These are phyloP conservation scores for Hypoxylon fragiforme DNA, from an alignment of 495 filamentous ascomycete genomes.

Conservation along the genomic window DNA sequence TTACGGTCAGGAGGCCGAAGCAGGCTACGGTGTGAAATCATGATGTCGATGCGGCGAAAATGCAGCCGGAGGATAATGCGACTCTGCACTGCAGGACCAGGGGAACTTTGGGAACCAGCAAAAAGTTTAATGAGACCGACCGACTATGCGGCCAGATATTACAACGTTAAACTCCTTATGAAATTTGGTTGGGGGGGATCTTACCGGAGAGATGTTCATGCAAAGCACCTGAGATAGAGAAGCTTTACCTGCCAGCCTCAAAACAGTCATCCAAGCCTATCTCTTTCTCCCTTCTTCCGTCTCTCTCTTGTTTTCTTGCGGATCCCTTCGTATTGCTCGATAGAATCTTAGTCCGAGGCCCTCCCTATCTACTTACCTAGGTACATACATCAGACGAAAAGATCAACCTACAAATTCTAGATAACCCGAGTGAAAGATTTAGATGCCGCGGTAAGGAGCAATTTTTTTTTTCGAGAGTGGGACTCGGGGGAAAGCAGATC, in stretches of 20 bases:
- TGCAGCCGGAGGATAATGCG: constrained; percentile 27
- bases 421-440: constrained; percentile 14
- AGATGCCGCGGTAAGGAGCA: constrained; percentile 4
- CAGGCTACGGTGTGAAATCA: constrained; percentile 30
- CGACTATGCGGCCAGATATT: constrained; percentile 34
- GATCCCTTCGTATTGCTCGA: background rate
- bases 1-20: constrained; percentile 14
- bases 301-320: too few species aligned
- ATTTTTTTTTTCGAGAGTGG: constrained; percentile 5
- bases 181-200: constrained; percentile 14
- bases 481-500: constrained; percentile 14
- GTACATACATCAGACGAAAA: constrained; percentile 21
- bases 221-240: constrained; percentile 24
- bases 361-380: background rate
- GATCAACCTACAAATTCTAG: constrained; percentile 4
- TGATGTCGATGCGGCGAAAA: constrained; percentile 33
- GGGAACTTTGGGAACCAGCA: constrained; percentile 13
- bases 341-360: background rate
- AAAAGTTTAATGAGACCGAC: too few species aligned
- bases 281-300: background rate
- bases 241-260: constrained; percentile 11
- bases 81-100: constrained; percentile 32
- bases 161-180: constrained; percentile 22
- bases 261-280: background rate
- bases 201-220: constrained; percentile 18